Evolutionary conservation across 768 basidiomycete species (phyloP).

Genomic region (Rubroboletus pulcherrimus): DNA sequence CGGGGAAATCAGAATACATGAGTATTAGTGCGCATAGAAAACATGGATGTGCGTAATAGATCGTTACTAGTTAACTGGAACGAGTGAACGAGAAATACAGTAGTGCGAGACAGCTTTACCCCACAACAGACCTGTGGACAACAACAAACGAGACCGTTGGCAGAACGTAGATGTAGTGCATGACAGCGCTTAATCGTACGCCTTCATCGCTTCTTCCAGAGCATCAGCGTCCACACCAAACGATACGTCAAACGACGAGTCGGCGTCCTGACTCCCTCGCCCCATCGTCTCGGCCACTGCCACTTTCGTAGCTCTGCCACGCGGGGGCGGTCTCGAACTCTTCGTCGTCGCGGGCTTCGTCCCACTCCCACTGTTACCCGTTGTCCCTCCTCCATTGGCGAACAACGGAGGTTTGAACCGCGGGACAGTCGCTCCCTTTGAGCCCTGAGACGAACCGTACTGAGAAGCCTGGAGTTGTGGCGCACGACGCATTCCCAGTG

Average conservation of each 20-base stretch:
- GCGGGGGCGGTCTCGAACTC: neutral
- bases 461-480: no score
- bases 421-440: no score
- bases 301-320: neutral
- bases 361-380: neutral
- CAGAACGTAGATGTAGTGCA: neutral
- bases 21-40: neutral
- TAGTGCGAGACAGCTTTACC: neutral
- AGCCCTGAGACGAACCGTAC: no score
- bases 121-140: neutral
- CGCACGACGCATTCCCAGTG: no score
- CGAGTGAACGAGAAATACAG: neutral
- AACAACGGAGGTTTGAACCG: neutral
- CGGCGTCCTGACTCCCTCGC: constrained; percentile 14
- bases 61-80: neutral
- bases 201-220: constrained; percentile 29
- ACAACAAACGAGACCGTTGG: neutral
- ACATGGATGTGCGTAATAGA: constrained; percentile 3
- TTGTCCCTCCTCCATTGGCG: neutral
- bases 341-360: neutral
- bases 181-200: constrained; percentile 20
- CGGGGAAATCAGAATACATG: neutral
- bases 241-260: constrained; percentile 31
- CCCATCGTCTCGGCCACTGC: neutral
- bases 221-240: constrained; percentile 28